phyloP scores from a whole-genome alignment of 1,284 basidiomycete genomes.

The Ustilago tritici region DNA sequence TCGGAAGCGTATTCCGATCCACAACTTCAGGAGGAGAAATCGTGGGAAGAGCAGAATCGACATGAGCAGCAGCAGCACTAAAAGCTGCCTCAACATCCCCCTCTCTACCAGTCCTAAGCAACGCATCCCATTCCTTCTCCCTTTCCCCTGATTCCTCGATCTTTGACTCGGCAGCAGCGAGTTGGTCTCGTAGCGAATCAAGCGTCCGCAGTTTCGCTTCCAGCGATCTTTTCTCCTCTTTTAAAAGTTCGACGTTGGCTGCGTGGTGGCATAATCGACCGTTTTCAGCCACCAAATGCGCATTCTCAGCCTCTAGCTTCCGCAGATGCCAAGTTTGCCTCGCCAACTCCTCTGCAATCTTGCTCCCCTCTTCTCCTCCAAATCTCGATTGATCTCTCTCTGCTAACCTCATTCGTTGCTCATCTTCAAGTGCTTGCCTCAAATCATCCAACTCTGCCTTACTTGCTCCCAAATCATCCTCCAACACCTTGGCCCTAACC shows the following conservation, averaged over 20 bases:
- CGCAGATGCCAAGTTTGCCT: slow-evolving; percentile 36
- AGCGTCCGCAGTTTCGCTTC: slow-evolving; percentile 54
- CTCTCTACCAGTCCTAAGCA: slow-evolving; percentile 22
- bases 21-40: slow-evolving; percentile 25
- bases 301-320: slow-evolving; percentile 52
- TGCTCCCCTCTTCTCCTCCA: slow-evolving; percentile 20
- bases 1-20: slow-evolving; percentile 40
- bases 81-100: slow-evolving; percentile 40
- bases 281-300: slow-evolving; percentile 50
- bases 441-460: slow-evolving; percentile 49
- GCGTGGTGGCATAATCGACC: slow-evolving; percentile 39
- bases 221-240: slow-evolving; percentile 62
- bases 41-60: slow-evolving; percentile 14
- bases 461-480: slow-evolving; percentile 41
- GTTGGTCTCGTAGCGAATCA: slow-evolving; percentile 44
- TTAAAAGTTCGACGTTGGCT: slow-evolving; percentile 54
- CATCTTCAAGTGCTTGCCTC: slow-evolving; percentile 50
- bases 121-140: slow-evolving; percentile 36
- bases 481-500: slow-evolving; percentile 2
- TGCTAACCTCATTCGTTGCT: slow-evolving; percentile 36
- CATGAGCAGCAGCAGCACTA: slow-evolving; percentile 37
- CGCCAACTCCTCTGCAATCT: slow-evolving; percentile 45
- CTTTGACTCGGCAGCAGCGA: slow-evolving; percentile 51
- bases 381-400: slow-evolving; percentile 18
- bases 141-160: slow-evolving; percentile 57